Base-by-base conservation (phyloP, 495 filamentous ascomycete genomes). In the Hamigera avellanea region DNA sequence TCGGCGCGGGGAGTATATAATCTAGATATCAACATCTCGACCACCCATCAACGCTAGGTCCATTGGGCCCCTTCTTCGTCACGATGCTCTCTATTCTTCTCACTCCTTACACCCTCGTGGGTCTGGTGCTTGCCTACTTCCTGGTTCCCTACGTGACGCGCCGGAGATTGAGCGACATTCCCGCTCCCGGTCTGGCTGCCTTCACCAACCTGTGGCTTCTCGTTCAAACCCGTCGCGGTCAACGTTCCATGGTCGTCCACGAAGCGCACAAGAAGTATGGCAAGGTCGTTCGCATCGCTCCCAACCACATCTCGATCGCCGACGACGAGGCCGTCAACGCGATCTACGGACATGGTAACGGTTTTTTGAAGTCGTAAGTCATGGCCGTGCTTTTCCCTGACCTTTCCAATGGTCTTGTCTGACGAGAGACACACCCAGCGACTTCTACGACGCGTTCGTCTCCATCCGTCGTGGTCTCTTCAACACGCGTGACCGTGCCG, bases 361-460 rank as follows among this genome's bases (percentile, higher is more conserved):
- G 81, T 3, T 83, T 83, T 56, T 53, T 82, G 37, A 86, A 86
- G 54, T 66, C 80, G 77, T 79, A 59, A 13, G 56, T 63, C 15
- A 10, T n/a, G n/a, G n/a, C n/a, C n/a, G n/a, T n/a, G n/a, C n/a
- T n/a, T n/a, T 19, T 10, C 16, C 6, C 10, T 9, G 16, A 10
- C 17, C 14, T 21, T 26, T 19, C 27, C n/a, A n/a, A n/a, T n/a
- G n/a, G n/a, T n/a, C n/a, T 23, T 23, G 21, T 23, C 21, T 23
- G 9, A 23, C 21, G 9, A 23, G 21, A 23, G 21, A 23, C 21
- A n/a, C n/a, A n/a, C 14, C 4, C 26, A 80, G 75, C 19, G 75
- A 85, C 12, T 94, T 86, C 64, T 94, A 94, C 50, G 86, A 93
- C 53, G 83, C 83, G 32, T 94, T 94, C 44, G 86, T 93, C 48